These are phyloP conservation scores for Mucor saturninus DNA, from an alignment of 371 early-diverging fungal species.

Conservation along the genomic window DNA sequence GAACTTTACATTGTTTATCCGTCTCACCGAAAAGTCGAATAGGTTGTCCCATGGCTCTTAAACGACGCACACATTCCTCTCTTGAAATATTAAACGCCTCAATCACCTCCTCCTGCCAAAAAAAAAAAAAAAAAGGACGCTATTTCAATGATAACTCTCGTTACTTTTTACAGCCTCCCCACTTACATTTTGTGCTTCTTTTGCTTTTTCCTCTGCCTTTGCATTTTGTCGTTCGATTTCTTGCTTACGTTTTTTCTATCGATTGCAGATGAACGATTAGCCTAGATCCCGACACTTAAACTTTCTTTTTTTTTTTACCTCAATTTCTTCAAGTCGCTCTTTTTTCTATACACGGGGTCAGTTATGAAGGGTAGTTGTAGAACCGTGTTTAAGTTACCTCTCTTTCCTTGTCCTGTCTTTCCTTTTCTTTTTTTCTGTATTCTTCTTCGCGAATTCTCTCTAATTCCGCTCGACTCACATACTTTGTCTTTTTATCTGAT, in stretches of 20 bases:
- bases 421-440: conserved; percentile 62
- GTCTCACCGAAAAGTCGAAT: conserved; percentile 94
- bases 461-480: conserved; percentile 77
- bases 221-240: conserved; percentile 31
- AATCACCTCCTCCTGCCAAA: conserved; percentile 28
- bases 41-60: conserved; percentile 90
- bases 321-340: conserved; percentile 36
- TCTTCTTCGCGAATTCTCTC: conserved; percentile 73
- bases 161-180: too few relatives aligned
- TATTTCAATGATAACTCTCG: neutral
- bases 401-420: conserved; percentile 56
- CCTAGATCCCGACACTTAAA: too few relatives aligned
- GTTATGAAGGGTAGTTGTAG: neutral
- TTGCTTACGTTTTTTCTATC: conserved; percentile 28
- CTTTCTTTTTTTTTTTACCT: conserved; percentile 10
- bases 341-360: conserved; percentile 33
- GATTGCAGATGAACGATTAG: neutral
- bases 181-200: conserved; percentile 22
- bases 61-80: conserved; percentile 82
- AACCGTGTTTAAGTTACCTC: conserved; percentile 23
- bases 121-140: neutral
- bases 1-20: conserved; percentile 77
- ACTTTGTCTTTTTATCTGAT: conserved; percentile 62
- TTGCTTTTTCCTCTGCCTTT: conserved; percentile 23
- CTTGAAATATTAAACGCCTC: conserved; percentile 69